Evolutionary conservation across 179 eudicot genomes (phyloP), one percentile per base, ranked within the genome.

Genomic region (Sideroxylon spinosum): DNA sequence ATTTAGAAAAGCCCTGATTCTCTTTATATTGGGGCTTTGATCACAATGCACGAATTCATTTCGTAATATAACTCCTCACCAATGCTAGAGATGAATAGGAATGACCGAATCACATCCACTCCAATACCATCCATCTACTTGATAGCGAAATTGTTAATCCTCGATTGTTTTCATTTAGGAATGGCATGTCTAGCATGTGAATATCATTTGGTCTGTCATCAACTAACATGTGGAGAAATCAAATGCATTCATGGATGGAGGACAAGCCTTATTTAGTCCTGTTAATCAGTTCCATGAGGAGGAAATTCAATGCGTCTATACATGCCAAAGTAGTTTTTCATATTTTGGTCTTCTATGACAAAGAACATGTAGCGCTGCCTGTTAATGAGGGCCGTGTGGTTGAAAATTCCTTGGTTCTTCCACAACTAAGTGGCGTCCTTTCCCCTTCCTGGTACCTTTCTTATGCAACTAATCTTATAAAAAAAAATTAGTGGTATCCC

Each of bases 311-410:
- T 10, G 12, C 23, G 37, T 37, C 52, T 32, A 29, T 14, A 19
- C 19, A 37, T 23, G 16, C 74, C 59, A 62, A n/a, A 48, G 25
- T 44, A 14, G 1, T n/a, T 46, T 37, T 9, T 68, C 49, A 68
- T 48, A 48, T 70, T 25, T 48, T 69, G 22, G 73, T 69, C 17
- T 68, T 44, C 72, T 70, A 10, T 70, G 59, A 48, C 74, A 48
- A 37, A 48, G n/a, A 22, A 70, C 6, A 48, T 20, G 6, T 16
- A 16, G 20, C 17, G 0, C 5, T 13, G 14, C 37, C 11, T n/a
- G n/a, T 29, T 49, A 70, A 70, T 6, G 10, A 70, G 74, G 74
- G 57, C 74, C 20, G 10, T 53, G 6, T 32, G 59, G 57, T 48
- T 48, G 74, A 62, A 37, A 17, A 44, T 37, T 68, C 50, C 22